A percentile compares a stretch with the other conserved stretches of the same genome.
These are phyloP conservation scores for Neurospora sp. DNA, from an alignment of 495 filamentous ascomycete genomes.

Conservation along the genomic window DNA sequence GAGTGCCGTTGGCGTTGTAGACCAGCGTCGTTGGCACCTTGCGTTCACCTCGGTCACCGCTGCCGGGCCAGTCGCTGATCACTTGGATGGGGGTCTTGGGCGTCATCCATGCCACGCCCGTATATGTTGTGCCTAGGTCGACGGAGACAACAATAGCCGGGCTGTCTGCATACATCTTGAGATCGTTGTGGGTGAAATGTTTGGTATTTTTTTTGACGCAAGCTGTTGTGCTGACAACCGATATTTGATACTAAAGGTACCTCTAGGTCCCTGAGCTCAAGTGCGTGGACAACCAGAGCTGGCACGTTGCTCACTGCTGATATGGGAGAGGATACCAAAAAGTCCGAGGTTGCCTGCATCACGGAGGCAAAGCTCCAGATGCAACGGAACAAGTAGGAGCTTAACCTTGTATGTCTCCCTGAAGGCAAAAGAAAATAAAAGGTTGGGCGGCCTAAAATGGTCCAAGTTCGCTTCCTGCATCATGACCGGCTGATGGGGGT, in stretches of 20 bases:
- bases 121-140: slow-evolving; percentile 55
- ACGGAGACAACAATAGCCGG: slow-evolving; percentile 50
- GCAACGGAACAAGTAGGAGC: neutral
- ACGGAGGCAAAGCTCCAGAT: neutral
- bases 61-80: slow-evolving; percentile 53
- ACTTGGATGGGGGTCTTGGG: slow-evolving; percentile 40
- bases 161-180: slow-evolving; percentile 1
- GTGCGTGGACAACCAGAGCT: neutral
- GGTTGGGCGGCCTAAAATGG: neutral
- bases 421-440: neutral
- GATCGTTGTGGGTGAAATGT: neutral
- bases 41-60: slow-evolving; percentile 36
- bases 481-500: neutral
- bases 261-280: neutral
- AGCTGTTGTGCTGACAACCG: neutral
- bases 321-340: neutral
- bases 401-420: neutral
- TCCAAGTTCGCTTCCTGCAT: neutral
- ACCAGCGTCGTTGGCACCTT: slow-evolving; percentile 51
- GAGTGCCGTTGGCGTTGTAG: slow-evolving; percentile 32
- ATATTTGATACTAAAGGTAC: neutral
- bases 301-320: neutral
- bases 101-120: slow-evolving; percentile 46
- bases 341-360: neutral
- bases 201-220: neutral